These are phyloP conservation scores for Ensete ventricosum DNA, from an alignment of 176 grass and related monocot genomes.

Conservation along the genomic window DNA sequence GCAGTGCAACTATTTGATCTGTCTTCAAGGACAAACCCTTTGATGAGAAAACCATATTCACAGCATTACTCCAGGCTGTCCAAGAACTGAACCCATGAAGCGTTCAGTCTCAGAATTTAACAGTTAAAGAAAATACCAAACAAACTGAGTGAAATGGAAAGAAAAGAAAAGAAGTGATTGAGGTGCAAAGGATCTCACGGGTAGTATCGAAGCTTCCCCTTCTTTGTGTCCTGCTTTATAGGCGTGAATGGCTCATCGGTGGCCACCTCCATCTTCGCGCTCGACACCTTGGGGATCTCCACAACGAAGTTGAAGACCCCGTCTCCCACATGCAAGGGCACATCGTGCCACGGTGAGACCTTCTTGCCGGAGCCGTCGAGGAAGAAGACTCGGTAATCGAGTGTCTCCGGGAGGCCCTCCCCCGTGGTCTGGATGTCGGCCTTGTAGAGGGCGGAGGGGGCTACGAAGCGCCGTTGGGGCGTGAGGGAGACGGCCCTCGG, in stretches of 20 bases:
- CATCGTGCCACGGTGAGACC: constrained; percentile 93
- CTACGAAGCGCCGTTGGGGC: not conserved
- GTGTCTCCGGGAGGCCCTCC: constrained; percentile 60
- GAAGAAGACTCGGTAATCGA: constrained; percentile 94
- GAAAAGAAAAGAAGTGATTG: not conserved
- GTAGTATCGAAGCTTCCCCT: constrained; percentile 96
- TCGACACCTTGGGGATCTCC: constrained; percentile 95
- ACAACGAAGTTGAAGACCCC: constrained; percentile 89
- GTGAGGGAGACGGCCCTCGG: not conserved
- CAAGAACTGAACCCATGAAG: not conserved
- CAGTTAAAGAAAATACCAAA: not conserved
- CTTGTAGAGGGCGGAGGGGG: constrained; percentile 25
- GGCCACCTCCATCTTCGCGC: constrained; percentile 98
- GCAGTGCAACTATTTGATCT: not conserved
- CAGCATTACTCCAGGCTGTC: not conserved
- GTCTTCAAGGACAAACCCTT: not conserved
- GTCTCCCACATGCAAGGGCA: constrained; percentile 71
- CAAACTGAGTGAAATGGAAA: not conserved
- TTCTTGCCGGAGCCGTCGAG: constrained; percentile 47
- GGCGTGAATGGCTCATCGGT: constrained; percentile 88
- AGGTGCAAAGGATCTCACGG: constrained; percentile 46
- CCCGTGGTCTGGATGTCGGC: constrained; percentile 48
- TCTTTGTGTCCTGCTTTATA: constrained; percentile 98
- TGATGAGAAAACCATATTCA: not conserved
- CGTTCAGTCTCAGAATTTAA: too few species aligned